These are phyloP conservation scores for Candida saitoana DNA, from an alignment of 805 yeast genomes.

Conservation along the genomic window DNA sequence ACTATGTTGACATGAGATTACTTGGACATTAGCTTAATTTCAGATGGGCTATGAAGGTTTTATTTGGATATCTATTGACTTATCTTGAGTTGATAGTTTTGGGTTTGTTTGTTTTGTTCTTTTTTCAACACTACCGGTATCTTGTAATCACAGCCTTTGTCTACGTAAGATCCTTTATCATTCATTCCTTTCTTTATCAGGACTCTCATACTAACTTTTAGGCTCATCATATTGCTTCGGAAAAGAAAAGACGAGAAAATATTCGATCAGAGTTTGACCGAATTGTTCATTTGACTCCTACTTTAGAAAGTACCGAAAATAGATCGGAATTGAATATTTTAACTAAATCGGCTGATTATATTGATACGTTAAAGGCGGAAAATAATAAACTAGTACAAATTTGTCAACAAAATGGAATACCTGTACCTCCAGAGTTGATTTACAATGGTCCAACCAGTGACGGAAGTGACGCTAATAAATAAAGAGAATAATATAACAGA, in stretches of 20 bases:
- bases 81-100: no score
- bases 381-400: slow-evolving; percentile 42
- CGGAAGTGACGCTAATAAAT: slow-evolving; percentile 11
- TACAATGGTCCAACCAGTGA: slow-evolving; percentile 23
- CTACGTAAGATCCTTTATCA: no score
- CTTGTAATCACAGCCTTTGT: no score
- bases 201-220: slow-evolving; percentile 23
- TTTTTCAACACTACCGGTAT: no score
- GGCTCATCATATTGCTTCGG: slow-evolving; percentile 80
- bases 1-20: no score
- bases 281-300: slow-evolving; percentile 73
- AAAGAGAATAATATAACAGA: no score
- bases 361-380: slow-evolving; percentile 47
- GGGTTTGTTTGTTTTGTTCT: no score
- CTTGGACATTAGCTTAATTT: no score
- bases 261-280: slow-evolving; percentile 78
- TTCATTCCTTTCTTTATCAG: no score
- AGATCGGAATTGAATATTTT: slow-evolving; percentile 78
- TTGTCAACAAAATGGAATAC: slow-evolving; percentile 39
- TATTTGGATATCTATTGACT: no score
- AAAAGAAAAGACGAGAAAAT: slow-evolving; percentile 81
- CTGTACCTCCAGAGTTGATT: slow-evolving; percentile 38
- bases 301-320: slow-evolving; percentile 61
- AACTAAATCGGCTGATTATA: slow-evolving; percentile 56
- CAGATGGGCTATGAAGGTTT: no score